Base-by-base conservation (phyloP, 208 protist genomes). In the Leishmania arabica region DNA sequence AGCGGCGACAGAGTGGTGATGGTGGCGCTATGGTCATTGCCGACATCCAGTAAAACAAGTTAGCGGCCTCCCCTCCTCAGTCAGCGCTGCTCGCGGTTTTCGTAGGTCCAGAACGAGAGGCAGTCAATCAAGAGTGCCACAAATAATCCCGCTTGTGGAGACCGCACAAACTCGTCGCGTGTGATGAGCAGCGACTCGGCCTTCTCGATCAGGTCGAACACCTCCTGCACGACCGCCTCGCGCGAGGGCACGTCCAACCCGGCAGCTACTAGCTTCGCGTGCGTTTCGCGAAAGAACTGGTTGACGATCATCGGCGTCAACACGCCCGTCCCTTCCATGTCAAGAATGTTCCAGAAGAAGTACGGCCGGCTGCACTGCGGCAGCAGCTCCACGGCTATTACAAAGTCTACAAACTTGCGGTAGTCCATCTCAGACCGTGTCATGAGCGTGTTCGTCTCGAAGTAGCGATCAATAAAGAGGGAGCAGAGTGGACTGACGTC, bases 321-420 rank as follows among this genome's bases (percentile, higher is more conserved):
- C 19, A 89, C 85, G 3, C 95, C 95, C 4, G 68, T 82, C 5
- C 91, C 89, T 37, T 93, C 81, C 65, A 98, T 73, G 81, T 99
- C 97, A 2, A 99, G 83, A n/a, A 98, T 96, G 54, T 90, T 90
- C 91, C 94, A 98, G 71, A 97, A 97, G 77, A 97, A 97, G 27
- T 85, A 75, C 45, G 96, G 94, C 8, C 92, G 84, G 56, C 91
- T 89, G 83, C 91, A 95, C 71, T 92, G 87, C 51, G 92, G 94
- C 62, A 97, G 89, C 83, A 97, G 88, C 69, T 97, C 92, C 37
- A 95, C 89, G 21, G 95, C 95, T 27, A 99, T 89, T 0, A 98
- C 92, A 83, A 99, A 99, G 86, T 98, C 95, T 2, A 99, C 93
- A 88, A 97, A 99, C 62, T 95, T 95, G 34, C 96, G 93, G 84